Base-by-base conservation (phyloP, 2,329 filamentous ascomycete species). In the Penicillium sp. region DNA sequence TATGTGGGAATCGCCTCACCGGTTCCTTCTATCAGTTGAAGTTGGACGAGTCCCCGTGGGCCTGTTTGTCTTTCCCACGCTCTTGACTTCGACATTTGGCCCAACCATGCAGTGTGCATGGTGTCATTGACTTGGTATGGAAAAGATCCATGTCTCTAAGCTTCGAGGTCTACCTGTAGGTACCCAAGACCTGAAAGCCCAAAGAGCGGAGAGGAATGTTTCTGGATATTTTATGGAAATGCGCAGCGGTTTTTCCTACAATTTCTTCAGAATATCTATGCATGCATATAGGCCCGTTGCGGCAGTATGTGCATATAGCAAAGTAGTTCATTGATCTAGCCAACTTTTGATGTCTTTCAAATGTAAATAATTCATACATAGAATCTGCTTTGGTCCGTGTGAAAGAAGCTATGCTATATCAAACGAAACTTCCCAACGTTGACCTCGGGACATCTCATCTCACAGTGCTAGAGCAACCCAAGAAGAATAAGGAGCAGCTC, bases 121-220 rank as follows among this genome's bases (percentile, higher is more conserved):
- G 29, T 55, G 46, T 50, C 44, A 52, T 54, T 18, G 45, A 42
- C 44, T 27, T 32, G 38, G 29, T 38, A 47, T 55, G 49, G 47
- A 54, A 23, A 23, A 23, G 20, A 53, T 50, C 47, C 44, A 47
- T 58, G 52, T 55, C 52, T 57, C 53, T 53, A 24, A 52, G 46
- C 47, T 60, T 68, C 66, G 66, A 69, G 65, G 61, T 53, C 56
- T 62, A 52, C 53, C 59, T 66, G 62, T 60, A 58, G 57, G 53
- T 62, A 66, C 53, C 61, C 63, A 63, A 62, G 37, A 42, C 52
- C 48, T 54, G 45, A 31, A 58, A 57, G 50, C 47, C 46, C 49
- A 53, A 46, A 49, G 43, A 39, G 52, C 51, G 40, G 40, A 47
- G 56, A 55, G 42, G 47, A 53, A 18, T 37, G 10, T 37, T 6